Evolutionary conservation across 208 protist species (phyloP).

Genomic region (Trichomonas tenax): DNA sequence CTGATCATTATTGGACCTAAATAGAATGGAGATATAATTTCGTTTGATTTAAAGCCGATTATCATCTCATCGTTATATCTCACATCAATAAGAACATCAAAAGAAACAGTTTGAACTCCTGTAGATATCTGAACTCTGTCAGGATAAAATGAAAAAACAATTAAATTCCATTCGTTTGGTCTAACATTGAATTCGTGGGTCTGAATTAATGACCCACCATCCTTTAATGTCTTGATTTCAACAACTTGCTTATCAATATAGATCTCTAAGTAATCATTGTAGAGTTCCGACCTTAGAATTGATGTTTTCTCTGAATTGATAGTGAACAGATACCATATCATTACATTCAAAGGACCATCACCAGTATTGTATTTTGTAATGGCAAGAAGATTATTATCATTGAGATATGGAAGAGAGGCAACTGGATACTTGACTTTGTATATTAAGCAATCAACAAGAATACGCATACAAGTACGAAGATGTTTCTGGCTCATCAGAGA

Average conservation of each 20-base stretch:
- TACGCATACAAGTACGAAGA: background rate
- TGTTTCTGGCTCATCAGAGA: background rate
- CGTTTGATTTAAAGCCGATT: background rate
- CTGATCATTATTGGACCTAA: background rate
- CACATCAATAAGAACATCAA: background rate
- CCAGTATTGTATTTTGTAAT: background rate
- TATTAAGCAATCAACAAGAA: background rate
- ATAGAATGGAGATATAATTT: background rate
- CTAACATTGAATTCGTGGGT: background rate
- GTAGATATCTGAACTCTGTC: background rate
- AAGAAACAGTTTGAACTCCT: background rate
- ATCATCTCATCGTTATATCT: background rate
- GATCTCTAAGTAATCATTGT: background rate
- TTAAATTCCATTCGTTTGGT: background rate
- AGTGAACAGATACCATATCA: background rate
- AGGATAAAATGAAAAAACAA: background rate
- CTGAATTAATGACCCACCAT: background rate
- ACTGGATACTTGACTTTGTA: background rate
- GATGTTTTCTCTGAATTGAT: background rate
- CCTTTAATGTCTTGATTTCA: background rate
- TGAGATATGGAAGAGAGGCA: background rate
- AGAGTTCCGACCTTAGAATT: background rate
- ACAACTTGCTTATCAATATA: background rate
- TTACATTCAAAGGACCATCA: background rate
- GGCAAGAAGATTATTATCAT: background rate